Evolutionary conservation across 1,284 basidiomycete species (phyloP), one percentile per base, ranked within the genome.

Genomic region (Pseudozyma thailandica): DNA sequence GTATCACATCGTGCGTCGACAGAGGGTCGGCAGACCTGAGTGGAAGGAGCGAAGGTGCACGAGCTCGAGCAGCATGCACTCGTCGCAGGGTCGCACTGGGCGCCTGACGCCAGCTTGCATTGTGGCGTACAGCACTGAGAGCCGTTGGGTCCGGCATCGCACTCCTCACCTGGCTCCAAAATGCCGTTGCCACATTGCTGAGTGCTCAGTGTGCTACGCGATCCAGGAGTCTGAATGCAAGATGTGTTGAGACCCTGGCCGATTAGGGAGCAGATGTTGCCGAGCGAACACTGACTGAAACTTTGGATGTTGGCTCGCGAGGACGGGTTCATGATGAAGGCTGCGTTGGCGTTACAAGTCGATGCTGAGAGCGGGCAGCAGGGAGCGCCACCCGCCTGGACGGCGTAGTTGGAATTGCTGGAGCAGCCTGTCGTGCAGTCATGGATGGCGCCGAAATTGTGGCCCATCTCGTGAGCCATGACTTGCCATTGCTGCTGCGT

Each of bases 401-500:
- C 50, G 10, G 77, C 77, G 16, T 42, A 59, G 47, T 54, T 71
- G 3, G 85, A 82, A 37, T 84, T 81, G 9, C 85, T 75, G 33
- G 86, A 87, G 80, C 92, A 93, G 2, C 89, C 89, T 47, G 85
- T 82, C 16, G 88, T 84, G 81, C 83, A 84, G 57, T 87, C 86
- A 78, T 87, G 86, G 28, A 94, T 92, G n/a, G 92, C 92, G 52
- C 92, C 92, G 84, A 94, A 93, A 79, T 93, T 93, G 82, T 92
- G 91, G 3, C 91, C 79, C 63, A 92, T 92, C 84, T 95, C 93
- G 84, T 95, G 93, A 18, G 92, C 88, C 35, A 94, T 87, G 75
- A 91, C 88, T 83, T 92, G 90, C 90, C 72, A 91, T 87, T 87
- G 86, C 41, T 83, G 85, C 31, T 80, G 76, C 5, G 85, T 84